Conservation (phyloP, 2,329 filamentous ascomycete genomes). For the Aspergillus hortae region DNA sequence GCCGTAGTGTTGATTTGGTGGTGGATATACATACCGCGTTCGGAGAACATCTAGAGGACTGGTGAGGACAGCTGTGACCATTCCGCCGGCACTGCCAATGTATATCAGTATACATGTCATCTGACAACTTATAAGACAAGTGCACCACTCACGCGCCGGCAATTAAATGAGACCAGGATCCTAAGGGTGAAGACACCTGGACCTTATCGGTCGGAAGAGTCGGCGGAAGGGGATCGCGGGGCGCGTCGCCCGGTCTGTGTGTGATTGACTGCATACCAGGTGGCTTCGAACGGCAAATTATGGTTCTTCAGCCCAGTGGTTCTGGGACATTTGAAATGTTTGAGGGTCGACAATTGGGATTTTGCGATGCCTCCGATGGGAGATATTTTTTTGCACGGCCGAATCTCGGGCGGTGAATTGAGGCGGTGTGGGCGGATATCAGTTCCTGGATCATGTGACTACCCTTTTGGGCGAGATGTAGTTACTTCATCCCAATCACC, state of each 20-base stretch:
- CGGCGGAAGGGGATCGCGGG: slow-evolving; percentile 8
- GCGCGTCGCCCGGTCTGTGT: slow-evolving; percentile 3
- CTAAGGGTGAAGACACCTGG: slow-evolving; percentile 5
- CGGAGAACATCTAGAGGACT: slow-evolving; percentile 97
- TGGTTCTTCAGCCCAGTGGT: neutral
- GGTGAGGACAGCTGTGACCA: slow-evolving; percentile 84
- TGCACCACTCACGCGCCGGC: slow-evolving; percentile 30
- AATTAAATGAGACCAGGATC: slow-evolving; percentile 28
- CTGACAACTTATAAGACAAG: neutral
- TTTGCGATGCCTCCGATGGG: neutral
- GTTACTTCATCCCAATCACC: no score
- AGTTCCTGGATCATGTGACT: no score
- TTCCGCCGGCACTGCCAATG: slow-evolving; percentile 57
- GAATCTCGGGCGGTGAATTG: neutral
- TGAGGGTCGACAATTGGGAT: neutral
- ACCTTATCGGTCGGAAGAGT: slow-evolving; percentile 9
- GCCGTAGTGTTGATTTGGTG: no score
- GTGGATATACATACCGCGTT: slow-evolving; percentile 57
- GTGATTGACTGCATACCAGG: slow-evolving; percentile 6
- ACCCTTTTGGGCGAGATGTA: no score
- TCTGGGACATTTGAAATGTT: neutral
- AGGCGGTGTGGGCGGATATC: neutral
- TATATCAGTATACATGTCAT: slow-evolving; percentile 1
- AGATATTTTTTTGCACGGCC: neutral
- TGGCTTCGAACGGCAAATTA: neutral